A percentile compares a stretch with the other conserved stretches of the same genome.
Conservation (phyloP, 495 filamentous ascomycete species). For the Hypoxylon fuscum region DNA sequence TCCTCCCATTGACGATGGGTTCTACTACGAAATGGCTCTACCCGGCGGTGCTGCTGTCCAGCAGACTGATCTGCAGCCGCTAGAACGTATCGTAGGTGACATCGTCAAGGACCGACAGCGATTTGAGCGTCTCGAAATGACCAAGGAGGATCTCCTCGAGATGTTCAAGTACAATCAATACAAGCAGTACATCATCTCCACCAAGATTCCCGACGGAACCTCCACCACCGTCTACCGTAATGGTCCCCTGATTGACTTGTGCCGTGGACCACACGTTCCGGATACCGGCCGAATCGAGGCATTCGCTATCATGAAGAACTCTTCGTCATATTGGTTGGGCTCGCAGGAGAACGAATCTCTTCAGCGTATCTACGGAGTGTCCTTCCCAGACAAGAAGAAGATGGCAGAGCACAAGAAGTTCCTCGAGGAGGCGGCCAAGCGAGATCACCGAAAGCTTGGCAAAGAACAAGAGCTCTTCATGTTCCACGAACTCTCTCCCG, state of each 20-base stretch:
- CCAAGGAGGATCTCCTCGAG: slow-evolving; percentile 88
- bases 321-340: slow-evolving; percentile 95
- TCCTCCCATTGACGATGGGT: slow-evolving; percentile 90
- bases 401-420: slow-evolving; percentile 91
- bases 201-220: slow-evolving; percentile 87
- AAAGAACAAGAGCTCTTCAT: slow-evolving; percentile 97
- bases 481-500: slow-evolving; percentile 90
- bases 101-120: slow-evolving; percentile 96
- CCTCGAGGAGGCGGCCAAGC: slow-evolving; percentile 93
- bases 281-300: slow-evolving; percentile 92
- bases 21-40: slow-evolving; percentile 98
- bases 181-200: slow-evolving; percentile 95
- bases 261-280: slow-evolving; percentile 82
- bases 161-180: slow-evolving; percentile 97
- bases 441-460: slow-evolving; percentile 90
- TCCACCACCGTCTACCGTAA: slow-evolving; percentile 92
- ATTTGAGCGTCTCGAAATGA: slow-evolving; percentile 88
- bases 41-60: slow-evolving; percentile 77
- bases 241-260: slow-evolving; percentile 60
- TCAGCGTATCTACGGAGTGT: slow-evolving; percentile 94
- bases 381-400: slow-evolving; percentile 95
- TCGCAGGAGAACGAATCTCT: slow-evolving; percentile 91
- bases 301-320: slow-evolving; percentile 93
- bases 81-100: slow-evolving; percentile 76
- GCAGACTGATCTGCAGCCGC: slow-evolving; percentile 76